A percentile compares a stretch with the other conserved stretches of the same genome.
These are phyloP conservation scores for Catharanthus roseus DNA, from an alignment of 257 asterid species.

Conservation along the genomic window DNA sequence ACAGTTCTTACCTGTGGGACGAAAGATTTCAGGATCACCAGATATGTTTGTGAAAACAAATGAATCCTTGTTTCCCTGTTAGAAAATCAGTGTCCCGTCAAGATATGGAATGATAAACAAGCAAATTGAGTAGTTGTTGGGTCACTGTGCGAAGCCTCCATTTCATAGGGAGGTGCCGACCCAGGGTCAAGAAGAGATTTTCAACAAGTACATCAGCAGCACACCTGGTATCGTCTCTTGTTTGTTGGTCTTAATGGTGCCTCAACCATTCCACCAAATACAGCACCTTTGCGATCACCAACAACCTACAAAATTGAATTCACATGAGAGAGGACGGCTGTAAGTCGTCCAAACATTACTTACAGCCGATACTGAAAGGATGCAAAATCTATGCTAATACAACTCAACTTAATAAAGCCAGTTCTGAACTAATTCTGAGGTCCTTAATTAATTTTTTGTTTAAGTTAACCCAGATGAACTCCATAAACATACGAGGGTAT, in stretches of 20 bases:
- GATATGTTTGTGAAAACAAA: constrained; percentile 75
- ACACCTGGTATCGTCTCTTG: constrained; percentile 83
- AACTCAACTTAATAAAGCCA: neutral
- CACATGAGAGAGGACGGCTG: constrained; percentile 7
- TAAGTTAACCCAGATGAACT: neutral
- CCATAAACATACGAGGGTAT: neutral
- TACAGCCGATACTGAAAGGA: neutral
- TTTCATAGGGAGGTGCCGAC: neutral
- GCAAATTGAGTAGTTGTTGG: constrained; percentile 1
- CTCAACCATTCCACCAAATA: constrained; percentile 94
- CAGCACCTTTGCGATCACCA: constrained; percentile 82
- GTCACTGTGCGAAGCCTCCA: neutral
- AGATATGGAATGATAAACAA: constrained; percentile 3
- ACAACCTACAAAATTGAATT: constrained; percentile 54
- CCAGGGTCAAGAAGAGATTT: neutral
- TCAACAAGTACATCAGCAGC: constrained; percentile 3
- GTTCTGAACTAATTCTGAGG: neutral
- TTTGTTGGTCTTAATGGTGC: constrained; percentile 77
- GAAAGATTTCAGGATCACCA: constrained; percentile 65
- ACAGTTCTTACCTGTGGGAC: constrained; percentile 60
- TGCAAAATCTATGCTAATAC: neutral
- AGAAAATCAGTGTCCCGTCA: constrained; percentile 17
- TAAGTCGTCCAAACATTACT: neutral
- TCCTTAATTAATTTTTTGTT: neutral
- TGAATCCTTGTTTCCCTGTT: constrained; percentile 65